phyloP scores from a whole-genome alignment of 2,329 filamentous ascomycete genomes.

The Endothia cerciana region DNA sequence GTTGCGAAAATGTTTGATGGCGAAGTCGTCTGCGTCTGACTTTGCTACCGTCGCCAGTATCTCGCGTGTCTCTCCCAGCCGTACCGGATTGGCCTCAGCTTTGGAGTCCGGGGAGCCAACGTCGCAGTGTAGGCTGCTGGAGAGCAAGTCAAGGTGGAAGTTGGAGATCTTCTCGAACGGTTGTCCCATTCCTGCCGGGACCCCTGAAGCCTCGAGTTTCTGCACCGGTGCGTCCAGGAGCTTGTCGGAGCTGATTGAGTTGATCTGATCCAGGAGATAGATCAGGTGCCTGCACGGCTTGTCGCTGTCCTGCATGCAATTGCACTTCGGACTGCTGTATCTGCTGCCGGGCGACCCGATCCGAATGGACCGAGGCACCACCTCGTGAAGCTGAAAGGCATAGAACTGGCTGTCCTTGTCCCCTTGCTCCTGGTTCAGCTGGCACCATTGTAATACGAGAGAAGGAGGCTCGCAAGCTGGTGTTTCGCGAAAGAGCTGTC shows the following conservation, averaged over 20 bases:
- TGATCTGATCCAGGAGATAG: slow-evolving; percentile 59
- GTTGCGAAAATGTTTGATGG: slow-evolving; percentile 47
- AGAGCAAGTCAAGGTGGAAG: slow-evolving; percentile 56
- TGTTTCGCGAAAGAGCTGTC: slow-evolving; percentile 45
- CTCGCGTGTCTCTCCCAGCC: slow-evolving; percentile 54
- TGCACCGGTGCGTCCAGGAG: slow-evolving; percentile 12
- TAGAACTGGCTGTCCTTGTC: slow-evolving; percentile 49
- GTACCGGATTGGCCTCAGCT: slow-evolving; percentile 38
- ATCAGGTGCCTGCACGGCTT: slow-evolving; percentile 55
- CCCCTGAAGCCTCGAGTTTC: slow-evolving; percentile 46
- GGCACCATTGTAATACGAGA: slow-evolving; percentile 55
- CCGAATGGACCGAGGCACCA: slow-evolving; percentile 55
- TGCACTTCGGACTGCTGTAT: slow-evolving; percentile 50
- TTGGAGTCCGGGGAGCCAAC: slow-evolving; percentile 40
- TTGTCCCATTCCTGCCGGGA: slow-evolving; percentile 51
- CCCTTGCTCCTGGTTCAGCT: slow-evolving; percentile 41
- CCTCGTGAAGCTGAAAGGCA: slow-evolving; percentile 60
- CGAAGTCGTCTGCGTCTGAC: slow-evolving; percentile 39
- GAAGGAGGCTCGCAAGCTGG: slow-evolving; percentile 46
- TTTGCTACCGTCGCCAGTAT: slow-evolving; percentile 52
- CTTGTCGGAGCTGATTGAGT: slow-evolving; percentile 50
- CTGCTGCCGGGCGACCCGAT: slow-evolving; percentile 48
- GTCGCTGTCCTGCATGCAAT: slow-evolving; percentile 42
- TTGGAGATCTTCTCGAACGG: slow-evolving; percentile 54
- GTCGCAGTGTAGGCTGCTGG: slow-evolving; percentile 55